Percentiles rank a stretch among this genome's conserved stretches.
These are phyloP conservation scores for Colletotrichum nymphaeae DNA, from an alignment of 2,329 filamentous ascomycete genomes.

Conservation along the genomic window DNA sequence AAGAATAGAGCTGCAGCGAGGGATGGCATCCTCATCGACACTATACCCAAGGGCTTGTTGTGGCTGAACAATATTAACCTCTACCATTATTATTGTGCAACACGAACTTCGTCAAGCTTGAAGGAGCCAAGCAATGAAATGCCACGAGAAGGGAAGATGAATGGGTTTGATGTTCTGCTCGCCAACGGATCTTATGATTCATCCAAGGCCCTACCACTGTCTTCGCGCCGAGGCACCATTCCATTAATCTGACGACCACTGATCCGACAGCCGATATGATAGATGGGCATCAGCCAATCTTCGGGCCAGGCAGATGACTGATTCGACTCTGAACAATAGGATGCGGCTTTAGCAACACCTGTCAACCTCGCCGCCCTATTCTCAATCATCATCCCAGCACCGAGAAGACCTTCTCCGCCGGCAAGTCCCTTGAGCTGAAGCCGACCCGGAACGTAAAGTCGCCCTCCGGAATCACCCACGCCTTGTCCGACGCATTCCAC, in stretches of 20 bases:
- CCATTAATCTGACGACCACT: neutral
- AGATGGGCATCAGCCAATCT: neutral
- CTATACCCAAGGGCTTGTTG: neutral
- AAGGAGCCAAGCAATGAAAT: too few species aligned
- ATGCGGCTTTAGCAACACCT: neutral
- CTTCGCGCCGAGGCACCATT: neutral
- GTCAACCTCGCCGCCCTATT: neutral
- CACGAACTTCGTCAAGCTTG: too few species aligned
- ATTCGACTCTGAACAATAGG: too few species aligned
- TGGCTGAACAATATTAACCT: neutral
- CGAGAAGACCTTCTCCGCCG: neutral
- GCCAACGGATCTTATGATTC: too few species aligned
- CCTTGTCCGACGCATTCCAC: neutral
- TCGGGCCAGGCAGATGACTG: too few species aligned
- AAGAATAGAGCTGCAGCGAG: neutral
- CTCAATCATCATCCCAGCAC: neutral
- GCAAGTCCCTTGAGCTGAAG: neutral
- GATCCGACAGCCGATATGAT: neutral
- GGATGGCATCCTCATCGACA: too few species aligned
- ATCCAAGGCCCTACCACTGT: too few species aligned
- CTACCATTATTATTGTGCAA: neutral
- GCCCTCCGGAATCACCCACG: neutral
- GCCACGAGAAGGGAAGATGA: too few species aligned
- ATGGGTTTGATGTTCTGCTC: too few species aligned
- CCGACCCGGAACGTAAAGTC: neutral